Base-by-base conservation (phyloP, 371 early-diverging fungal species). In the Mycotypha africana region DNA sequence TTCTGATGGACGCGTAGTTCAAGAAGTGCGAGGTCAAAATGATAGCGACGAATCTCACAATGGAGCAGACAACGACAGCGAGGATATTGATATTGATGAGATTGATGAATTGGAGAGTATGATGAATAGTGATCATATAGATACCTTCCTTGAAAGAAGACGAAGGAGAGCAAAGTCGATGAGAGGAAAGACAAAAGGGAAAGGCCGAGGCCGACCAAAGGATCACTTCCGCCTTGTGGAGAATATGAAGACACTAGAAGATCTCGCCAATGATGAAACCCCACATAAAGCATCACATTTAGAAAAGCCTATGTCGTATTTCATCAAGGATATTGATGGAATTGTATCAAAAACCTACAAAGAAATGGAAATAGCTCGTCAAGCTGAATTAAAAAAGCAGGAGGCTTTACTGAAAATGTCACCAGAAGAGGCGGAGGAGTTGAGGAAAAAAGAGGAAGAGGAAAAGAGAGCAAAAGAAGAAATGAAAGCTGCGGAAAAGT, bases 321-420 rank as follows among this genome's bases (percentile, higher is more conserved):
- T 81, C 35, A 63, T 67, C 7, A 53, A 53, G 15, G 81, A 81
- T 51, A 38, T 72, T 20, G 62, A 64, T 23, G 81, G 81, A 15
- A 51, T 72, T 36, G 72, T 78, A 3, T 70, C 73, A 0, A 73
- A 66, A 17, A 37, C 51, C 9, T 81, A 64, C 52, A 59, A 62
- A 33, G 81, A 81, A 32, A 51, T 57, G 31, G 70, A 75, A 36
- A 55, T 54, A 17, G 33, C 34, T 5, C 45, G 66, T 33, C 10
- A 24, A 12, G 53, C 58, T 2, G 39, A 58, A 26, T 49, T 59
- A 30, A 51, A 61, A 19, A 60, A 65, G 28, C 38, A 38, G 1
- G 59, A 54, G 12, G 51, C 52, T 14, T 31, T 21, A 15, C 45
- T 42, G 26, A 64, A 64, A 16, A 48, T 65, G 43, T 28, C 34